phyloP scores from a whole-genome alignment of 73 alveolate species.

The Halteria grandinella region DNA sequence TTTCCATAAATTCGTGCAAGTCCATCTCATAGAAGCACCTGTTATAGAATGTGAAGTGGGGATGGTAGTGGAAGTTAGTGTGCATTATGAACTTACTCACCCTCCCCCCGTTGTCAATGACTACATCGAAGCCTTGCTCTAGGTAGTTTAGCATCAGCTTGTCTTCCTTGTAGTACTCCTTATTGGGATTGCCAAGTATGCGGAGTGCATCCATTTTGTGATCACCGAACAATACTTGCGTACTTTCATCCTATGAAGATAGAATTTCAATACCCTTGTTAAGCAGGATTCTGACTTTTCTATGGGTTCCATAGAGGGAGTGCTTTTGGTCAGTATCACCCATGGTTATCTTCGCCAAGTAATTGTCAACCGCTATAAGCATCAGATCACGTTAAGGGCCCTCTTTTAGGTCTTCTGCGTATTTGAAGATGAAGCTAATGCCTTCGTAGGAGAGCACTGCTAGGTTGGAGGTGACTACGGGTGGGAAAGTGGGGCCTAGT shows the following conservation, averaged over 20 bases:
- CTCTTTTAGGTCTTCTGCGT: slow-evolving; percentile 23
- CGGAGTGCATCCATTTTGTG: slow-evolving; percentile 27
- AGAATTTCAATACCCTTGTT: slow-evolving; percentile 19
- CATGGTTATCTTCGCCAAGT: slow-evolving; percentile 16
- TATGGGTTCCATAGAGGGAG: not conserved
- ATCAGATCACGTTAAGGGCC: slow-evolving; percentile 1
- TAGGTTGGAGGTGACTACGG: slow-evolving; percentile 16
- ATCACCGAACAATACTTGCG: slow-evolving; percentile 11
- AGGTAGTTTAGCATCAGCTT: slow-evolving; percentile 40
- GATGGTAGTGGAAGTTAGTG: slow-evolving; percentile 39
- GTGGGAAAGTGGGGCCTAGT: slow-evolving; percentile 63
- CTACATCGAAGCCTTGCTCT: slow-evolving; percentile 42
- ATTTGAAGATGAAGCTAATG: slow-evolving; percentile 38
- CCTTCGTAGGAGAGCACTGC: slow-evolving; percentile 26
- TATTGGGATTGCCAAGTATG: slow-evolving; percentile 46
- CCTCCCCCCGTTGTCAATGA: not conserved
- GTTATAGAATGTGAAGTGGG: slow-evolving; percentile 31
- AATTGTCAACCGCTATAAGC: slow-evolving; percentile 3
- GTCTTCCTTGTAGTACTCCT: slow-evolving; percentile 43
- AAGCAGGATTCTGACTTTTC: slow-evolving; percentile 1
- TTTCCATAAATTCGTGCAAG: too few relatives aligned
- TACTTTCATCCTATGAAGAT: not conserved
- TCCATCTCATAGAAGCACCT: slow-evolving; percentile 52
- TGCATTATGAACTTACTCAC: slow-evolving; percentile 37
- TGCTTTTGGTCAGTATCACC: not conserved